phyloP scores from a whole-genome alignment of 805 yeast genomes.

The Candida gorgasii region DNA sequence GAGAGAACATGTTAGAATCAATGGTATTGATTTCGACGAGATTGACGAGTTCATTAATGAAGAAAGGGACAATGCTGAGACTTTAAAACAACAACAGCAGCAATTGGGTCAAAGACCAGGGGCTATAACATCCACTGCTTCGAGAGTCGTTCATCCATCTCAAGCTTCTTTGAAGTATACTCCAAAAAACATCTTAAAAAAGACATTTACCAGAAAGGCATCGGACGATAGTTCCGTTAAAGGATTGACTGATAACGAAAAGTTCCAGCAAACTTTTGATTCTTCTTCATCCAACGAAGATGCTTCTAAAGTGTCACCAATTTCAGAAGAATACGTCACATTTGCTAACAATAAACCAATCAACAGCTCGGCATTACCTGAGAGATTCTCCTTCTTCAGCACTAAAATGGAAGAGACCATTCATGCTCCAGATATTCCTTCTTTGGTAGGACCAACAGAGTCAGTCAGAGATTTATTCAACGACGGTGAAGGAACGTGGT shows the following conservation, averaged over 20 bases:
- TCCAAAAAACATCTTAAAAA: conserved; percentile 43
- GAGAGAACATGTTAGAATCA: conserved; percentile 56
- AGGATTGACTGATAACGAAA: conserved; percentile 7
- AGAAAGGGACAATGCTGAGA: conserved; percentile 49
- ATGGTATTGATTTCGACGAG: conserved; percentile 89
- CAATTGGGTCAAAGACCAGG: conserved; percentile 19
- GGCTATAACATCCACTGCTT: conserved; percentile 8
- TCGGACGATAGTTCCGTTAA: conserved; percentile 1
- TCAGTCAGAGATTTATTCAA: conserved; percentile 69
- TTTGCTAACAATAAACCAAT: conserved; percentile 10
- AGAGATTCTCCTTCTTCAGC: conserved; percentile 80
- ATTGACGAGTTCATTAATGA: conserved; percentile 77
- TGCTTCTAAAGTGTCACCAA: conserved; percentile 2
- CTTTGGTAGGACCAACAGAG: conserved; percentile 65
- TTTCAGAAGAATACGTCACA: conserved; percentile 13
- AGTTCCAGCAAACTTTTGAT: conserved; percentile 12
- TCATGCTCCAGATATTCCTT: conserved; percentile 85
- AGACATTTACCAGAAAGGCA: conserved; percentile 7
- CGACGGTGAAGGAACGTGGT: conserved; percentile 82
- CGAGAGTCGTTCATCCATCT: conserved; percentile 12
- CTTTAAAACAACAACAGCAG: conserved; percentile 27
- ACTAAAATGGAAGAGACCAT: conserved; percentile 83
- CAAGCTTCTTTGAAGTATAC: conserved; percentile 63
- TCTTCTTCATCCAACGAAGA: conserved; percentile 14
- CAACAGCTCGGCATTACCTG: conserved; percentile 46